phyloP scores from a whole-genome alignment of 768 basidiomycete species.

The Strobilomyces confusus region DNA sequence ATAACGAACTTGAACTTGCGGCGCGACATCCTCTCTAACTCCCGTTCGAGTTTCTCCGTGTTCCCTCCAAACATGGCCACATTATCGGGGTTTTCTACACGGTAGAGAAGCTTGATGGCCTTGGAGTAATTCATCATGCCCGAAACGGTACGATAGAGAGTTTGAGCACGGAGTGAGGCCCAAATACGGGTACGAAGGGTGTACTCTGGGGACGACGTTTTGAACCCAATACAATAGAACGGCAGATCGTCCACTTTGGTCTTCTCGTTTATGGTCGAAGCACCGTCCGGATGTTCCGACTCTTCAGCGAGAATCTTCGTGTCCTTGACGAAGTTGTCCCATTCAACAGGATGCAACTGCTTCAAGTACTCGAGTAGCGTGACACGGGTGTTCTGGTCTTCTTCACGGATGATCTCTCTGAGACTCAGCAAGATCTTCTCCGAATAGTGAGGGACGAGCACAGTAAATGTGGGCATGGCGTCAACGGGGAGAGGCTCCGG shows the following conservation, averaged over 20 bases:
- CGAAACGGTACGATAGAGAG: conserved; percentile 96
- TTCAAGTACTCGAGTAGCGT: conserved; percentile 97
- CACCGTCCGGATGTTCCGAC: conserved; percentile 54
- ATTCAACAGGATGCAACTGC: conserved; percentile 96
- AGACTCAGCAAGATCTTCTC: conserved; percentile 97
- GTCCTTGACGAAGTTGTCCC: conserved; percentile 99
- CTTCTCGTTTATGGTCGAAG: conserved; percentile 66
- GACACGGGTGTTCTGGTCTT: conserved; percentile 94
- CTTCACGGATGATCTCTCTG: conserved; percentile 97
- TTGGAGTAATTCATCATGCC: conserved; percentile 99
- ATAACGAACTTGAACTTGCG: conserved; percentile 98
- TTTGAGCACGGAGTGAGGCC: conserved; percentile 98
- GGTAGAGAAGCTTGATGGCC: conserved; percentile 97
- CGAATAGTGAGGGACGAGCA: conserved; percentile 97
- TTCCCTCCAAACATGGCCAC: conserved; percentile 96
- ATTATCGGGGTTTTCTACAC: conserved; percentile 97
- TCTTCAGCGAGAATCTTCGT: conserved; percentile 99
- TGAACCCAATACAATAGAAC: conserved; percentile 99
- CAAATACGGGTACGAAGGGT: conserved; percentile 98
- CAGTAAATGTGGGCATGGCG: conserved; percentile 99
- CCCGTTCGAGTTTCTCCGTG: conserved; percentile 92
- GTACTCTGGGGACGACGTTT: conserved; percentile 97
- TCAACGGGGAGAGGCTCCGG: conserved; percentile 96
- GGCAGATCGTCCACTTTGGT: conserved; percentile 88
- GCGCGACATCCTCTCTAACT: conserved; percentile 94